Evolutionary conservation across 1,284 basidiomycete genomes (phyloP).

Genomic region (Coniophora puteana): DNA sequence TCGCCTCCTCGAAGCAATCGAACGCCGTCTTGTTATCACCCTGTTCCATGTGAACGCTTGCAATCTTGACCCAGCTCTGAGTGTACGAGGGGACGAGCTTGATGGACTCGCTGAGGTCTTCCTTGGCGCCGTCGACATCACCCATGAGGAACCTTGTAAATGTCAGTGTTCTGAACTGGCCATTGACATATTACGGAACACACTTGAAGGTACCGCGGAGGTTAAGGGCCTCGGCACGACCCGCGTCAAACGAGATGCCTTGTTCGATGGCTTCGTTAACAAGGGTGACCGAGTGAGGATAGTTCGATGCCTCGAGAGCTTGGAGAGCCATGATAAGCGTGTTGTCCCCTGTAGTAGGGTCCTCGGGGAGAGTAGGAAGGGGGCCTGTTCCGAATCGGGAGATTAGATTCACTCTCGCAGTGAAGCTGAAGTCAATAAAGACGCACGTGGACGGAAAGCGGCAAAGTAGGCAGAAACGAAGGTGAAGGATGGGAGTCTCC

Average conservation of each 20-base stretch:
- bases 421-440: too few species aligned
- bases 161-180: background rate
- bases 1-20: conserved; percentile 89
- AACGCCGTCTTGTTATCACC: conserved; percentile 80
- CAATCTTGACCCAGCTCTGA: conserved; percentile 96
- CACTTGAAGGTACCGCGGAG: conserved; percentile 94
- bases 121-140: conserved; percentile 82
- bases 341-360: conserved; percentile 76
- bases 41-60: conserved; percentile 97
- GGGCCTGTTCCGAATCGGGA: conserved; percentile 43
- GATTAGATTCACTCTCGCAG: conserved; percentile 2
- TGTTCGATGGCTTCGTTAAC: conserved; percentile 88
- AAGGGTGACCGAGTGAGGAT: conserved; percentile 77
- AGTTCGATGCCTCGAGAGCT: conserved; percentile 87
- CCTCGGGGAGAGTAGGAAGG: conserved; percentile 73
- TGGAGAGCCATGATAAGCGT: conserved; percentile 81
- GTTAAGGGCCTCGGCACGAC: conserved; percentile 88
- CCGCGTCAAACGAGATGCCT: conserved; percentile 74
- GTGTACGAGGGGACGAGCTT: conserved; percentile 74
- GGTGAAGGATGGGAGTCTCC: conserved; percentile 84
- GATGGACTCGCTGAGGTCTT: conserved; percentile 80
- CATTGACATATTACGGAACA: conserved; percentile 20
- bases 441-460: conserved; percentile 87
- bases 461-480: conserved; percentile 97
- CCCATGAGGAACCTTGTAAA: conserved; percentile 77